These are phyloP conservation scores for Camellia oleifera DNA, from an alignment of 179 eudicot genomes.

Conservation along the genomic window DNA sequence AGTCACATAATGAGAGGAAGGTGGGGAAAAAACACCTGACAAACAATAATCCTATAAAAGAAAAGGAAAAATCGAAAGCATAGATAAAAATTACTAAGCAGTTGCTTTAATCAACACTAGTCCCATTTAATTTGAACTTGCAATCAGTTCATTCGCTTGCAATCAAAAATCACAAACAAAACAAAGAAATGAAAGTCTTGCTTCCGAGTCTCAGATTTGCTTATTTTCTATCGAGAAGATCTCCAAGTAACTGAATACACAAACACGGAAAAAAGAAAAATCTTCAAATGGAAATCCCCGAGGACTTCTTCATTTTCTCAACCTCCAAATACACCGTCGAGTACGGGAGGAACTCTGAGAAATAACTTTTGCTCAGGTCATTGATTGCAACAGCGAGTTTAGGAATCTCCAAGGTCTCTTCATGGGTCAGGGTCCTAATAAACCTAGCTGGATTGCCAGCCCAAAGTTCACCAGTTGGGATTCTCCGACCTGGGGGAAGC, in stretches of 20 bases:
- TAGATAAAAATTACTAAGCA: background rate
- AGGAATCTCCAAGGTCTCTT: slow-evolving; percentile 89
- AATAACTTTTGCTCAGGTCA: slow-evolving; percentile 69
- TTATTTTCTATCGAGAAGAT: slow-evolving; percentile 32
- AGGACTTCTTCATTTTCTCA: slow-evolving; percentile 79
- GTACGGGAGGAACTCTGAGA: slow-evolving; percentile 87
- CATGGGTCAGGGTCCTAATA: slow-evolving; percentile 84
- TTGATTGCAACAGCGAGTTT: slow-evolving; percentile 92
- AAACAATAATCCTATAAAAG: background rate
- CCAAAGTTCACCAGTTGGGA: slow-evolving; percentile 97
- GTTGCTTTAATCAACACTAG: background rate
- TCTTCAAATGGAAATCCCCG: slow-evolving; percentile 59
- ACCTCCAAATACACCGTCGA: slow-evolving; percentile 91
- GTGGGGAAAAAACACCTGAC: background rate
- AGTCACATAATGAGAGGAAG: background rate
- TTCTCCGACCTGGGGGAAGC: slow-evolving; percentile 93
- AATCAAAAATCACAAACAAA: slow-evolving; percentile 10
- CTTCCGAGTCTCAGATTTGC: slow-evolving; percentile 11
- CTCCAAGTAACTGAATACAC: slow-evolving; percentile 20
- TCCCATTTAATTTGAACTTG: background rate
- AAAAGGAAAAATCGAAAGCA: background rate
- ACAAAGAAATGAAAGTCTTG: background rate
- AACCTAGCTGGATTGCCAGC: slow-evolving; percentile 98
- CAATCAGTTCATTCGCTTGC: background rate
- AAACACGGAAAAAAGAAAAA: slow-evolving; percentile 16